Conservation (phyloP, 192 early-diverging fungal genomes). For the Backusella psychrophila region DNA sequence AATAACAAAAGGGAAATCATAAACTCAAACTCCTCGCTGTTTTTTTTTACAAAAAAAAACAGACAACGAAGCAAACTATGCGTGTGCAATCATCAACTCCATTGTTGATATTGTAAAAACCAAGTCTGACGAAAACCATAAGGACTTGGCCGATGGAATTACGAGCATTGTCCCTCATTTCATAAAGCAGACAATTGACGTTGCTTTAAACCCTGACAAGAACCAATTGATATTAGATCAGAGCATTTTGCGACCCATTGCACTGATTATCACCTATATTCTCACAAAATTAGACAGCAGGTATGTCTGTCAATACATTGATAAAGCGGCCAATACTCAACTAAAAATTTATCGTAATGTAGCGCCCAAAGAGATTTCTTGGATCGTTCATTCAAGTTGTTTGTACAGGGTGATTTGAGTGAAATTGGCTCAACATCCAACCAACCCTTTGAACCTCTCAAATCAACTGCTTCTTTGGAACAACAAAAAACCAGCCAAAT, state of each 20-base stretch:
- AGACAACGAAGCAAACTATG: constrained; percentile 39
- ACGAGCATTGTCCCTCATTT: constrained; percentile 39
- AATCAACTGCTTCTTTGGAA: not conserved
- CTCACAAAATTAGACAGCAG: constrained; percentile 40
- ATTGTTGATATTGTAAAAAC: constrained; percentile 40
- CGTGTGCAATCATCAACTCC: constrained; percentile 43
- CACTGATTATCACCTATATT: constrained; percentile 40
- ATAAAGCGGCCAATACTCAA: not conserved
- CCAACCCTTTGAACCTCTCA: not conserved
- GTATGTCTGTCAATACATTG: constrained; percentile 28
- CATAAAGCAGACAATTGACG: constrained; percentile 38
- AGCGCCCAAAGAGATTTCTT: constrained; percentile 44
- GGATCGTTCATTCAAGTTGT: constrained; percentile 44
- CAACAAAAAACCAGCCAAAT: constrained; percentile 18
- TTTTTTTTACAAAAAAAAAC: not conserved
- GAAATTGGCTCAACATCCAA: not conserved
- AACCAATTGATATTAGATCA: constrained; percentile 24
- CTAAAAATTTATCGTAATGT: not conserved
- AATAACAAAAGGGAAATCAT: too few relatives aligned
- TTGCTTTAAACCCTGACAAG: constrained; percentile 27
- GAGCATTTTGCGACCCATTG: constrained; percentile 38
- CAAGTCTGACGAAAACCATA: constrained; percentile 35
- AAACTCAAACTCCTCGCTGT: not conserved
- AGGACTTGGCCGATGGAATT: constrained; percentile 42
- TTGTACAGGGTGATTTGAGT: constrained; percentile 38